These are phyloP conservation scores for Hyaloscypha finlandica DNA, from an alignment of 495 filamentous ascomycete species.

Conservation along the genomic window DNA sequence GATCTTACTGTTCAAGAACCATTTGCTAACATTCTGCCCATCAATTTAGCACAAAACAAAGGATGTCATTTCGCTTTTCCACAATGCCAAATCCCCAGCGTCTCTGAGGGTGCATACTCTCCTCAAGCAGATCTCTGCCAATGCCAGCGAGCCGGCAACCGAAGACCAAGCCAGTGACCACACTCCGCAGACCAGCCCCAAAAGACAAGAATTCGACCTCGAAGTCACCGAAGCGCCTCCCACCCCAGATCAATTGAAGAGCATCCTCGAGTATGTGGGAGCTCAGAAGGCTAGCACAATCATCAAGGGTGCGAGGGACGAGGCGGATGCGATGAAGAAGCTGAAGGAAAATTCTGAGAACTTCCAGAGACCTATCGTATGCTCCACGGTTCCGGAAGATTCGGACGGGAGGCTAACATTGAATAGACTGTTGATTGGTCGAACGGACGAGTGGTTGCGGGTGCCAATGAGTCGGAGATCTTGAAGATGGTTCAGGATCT, in stretches of 20 bases:
- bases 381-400: slow-evolving; percentile 32
- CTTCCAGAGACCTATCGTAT: slow-evolving; percentile 74
- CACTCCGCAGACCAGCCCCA: slow-evolving; percentile 47
- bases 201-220: slow-evolving; percentile 73
- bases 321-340: slow-evolving; percentile 74
- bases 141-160: slow-evolving; percentile 58
- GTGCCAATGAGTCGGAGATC: slow-evolving; percentile 82
- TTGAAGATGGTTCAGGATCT: slow-evolving; percentile 70
- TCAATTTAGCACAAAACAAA: slow-evolving; percentile 68
- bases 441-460: slow-evolving; percentile 76
- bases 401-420: not conserved
- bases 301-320: slow-evolving; percentile 68
- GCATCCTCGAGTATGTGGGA: slow-evolving; percentile 84
- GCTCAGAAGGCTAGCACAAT: slow-evolving; percentile 55
- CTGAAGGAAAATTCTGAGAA: slow-evolving; percentile 59
- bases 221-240: slow-evolving; percentile 80
- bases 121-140: slow-evolving; percentile 73
- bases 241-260: slow-evolving; percentile 81
- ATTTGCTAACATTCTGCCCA: slow-evolving; percentile 9
- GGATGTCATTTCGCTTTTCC: slow-evolving; percentile 96
- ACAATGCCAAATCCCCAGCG: slow-evolving; percentile 65
- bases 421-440: slow-evolving; percentile 87
- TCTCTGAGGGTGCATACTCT: slow-evolving; percentile 69
- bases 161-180: slow-evolving; percentile 68
- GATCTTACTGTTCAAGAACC: not conserved